Base-by-base conservation (phyloP, 345 rosid genomes). In the Mallotus nudiflorus region DNA sequence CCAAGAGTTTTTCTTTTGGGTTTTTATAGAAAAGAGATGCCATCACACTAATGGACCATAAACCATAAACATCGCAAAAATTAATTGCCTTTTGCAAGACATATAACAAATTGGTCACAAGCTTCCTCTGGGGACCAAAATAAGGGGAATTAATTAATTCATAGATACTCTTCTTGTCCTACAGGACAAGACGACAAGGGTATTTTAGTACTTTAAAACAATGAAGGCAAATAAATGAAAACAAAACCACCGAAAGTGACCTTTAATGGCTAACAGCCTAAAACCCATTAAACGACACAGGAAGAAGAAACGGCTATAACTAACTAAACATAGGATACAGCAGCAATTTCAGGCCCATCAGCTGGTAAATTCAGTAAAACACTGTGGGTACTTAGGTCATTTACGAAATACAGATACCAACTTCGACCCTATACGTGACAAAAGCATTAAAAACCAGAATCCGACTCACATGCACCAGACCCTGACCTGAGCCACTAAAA, bases 301-400 rank as follows among this genome's bases (percentile, higher is more conserved):
- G n/a, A 5, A 46, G 10, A 1, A 37, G 29, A 13, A 57, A 15
- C 14, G 39, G 54, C 37, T 58, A 40, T 31, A 31, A 29, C 57
- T 5, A 51, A 51, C 59, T 25, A 31, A 11, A 29, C 59, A 25
- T 22, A 31, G 15, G 29, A 50, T 35, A n/a, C 22, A 4, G 27
- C 35, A 45, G 6, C 22, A 46, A 19, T 6, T 39, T 42, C 64
- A 35, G 8, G 18, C 25, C 24, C 29, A 37, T 20, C 12, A 42
- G 9, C 27, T 25, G 11, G 60, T 31, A 45, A 44, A 31, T 44
- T 48, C 42, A 40, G 35, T 3, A 3, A 55, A 29, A 19, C 3
- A n/a, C 1, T 18, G 13, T 12, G 75, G 74, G 45, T 61, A 54
- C 49, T 71, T 71, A 4, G 62, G 68, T 71, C 31, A 62, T 61